Evolutionary conservation across 768 basidiomycete species (phyloP).

Genomic region (Phanerochaete sordida): DNA sequence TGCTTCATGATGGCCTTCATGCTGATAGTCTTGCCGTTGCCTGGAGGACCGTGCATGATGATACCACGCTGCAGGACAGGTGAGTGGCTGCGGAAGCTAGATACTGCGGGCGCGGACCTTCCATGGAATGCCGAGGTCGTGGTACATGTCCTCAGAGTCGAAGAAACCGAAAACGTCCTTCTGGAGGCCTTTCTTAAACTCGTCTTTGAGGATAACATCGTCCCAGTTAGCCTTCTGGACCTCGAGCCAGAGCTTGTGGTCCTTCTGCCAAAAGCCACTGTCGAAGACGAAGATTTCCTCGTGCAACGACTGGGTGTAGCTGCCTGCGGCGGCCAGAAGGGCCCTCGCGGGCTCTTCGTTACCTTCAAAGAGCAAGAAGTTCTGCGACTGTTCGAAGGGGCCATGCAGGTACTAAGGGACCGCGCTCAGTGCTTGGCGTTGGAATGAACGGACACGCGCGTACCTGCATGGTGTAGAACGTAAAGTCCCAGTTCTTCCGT

Average conservation of each 20-base stretch:
- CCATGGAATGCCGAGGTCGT: constrained; percentile 76
- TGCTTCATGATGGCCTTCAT: constrained; percentile 81
- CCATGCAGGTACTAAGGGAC: constrained; percentile 29
- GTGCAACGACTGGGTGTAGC: constrained; percentile 51
- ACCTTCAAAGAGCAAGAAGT: constrained; percentile 57
- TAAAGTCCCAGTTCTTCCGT: constrained; percentile 49
- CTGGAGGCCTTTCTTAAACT: constrained; percentile 63
- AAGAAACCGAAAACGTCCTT: constrained; percentile 83
- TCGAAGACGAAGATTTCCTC: constrained; percentile 79
- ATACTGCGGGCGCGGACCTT: constrained; percentile 44
- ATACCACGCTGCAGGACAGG: constrained; percentile 57
- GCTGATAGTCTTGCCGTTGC: constrained; percentile 84
- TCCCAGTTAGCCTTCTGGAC: constrained; percentile 59
- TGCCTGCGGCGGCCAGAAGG: constrained; percentile 50
- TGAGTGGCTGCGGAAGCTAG: background rate
- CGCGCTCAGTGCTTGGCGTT: constrained; percentile 1
- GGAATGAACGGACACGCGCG: constrained; percentile 26
- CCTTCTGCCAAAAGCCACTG: constrained; percentile 65
- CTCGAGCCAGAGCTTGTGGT: constrained; percentile 51
- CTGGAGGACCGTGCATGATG: constrained; percentile 83
- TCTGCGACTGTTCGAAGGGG: constrained; percentile 28
- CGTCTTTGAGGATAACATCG: constrained; percentile 67
- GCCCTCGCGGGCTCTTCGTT: constrained; percentile 46
- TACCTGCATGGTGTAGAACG: constrained; percentile 52
- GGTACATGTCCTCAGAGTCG: constrained; percentile 68